These are phyloP conservation scores for Sporobolomyces pararoseus DNA, from an alignment of 768 basidiomycete species.

Conservation along the genomic window DNA sequence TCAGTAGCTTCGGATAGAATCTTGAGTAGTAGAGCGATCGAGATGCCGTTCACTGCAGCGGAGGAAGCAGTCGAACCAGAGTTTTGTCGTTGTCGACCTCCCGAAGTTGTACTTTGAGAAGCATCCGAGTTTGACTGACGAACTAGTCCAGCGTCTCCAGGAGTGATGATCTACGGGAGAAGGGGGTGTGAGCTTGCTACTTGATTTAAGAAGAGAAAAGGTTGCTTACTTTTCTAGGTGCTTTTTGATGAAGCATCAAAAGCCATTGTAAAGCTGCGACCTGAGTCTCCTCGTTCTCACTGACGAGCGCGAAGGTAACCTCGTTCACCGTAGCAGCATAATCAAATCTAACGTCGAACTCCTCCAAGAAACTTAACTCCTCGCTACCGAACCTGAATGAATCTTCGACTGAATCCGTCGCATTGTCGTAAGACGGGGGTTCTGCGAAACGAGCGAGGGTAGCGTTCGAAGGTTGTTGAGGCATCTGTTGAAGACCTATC, in stretches of 20 bases:
- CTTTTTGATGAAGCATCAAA: slow-evolving; percentile 96
- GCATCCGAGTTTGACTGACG: not conserved
- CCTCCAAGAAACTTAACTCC: slow-evolving; percentile 7
- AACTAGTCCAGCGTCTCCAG: slow-evolving; percentile 62
- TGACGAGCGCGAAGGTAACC: slow-evolving; percentile 86
- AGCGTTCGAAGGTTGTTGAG: slow-evolving; percentile 1
- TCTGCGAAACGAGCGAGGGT: not conserved
- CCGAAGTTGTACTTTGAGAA: not conserved
- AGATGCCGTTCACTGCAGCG: slow-evolving; percentile 22
- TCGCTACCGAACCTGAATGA: slow-evolving; percentile 6
- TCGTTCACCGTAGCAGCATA: slow-evolving; percentile 90
- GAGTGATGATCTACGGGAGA: slow-evolving; percentile 69
- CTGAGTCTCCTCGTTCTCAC: slow-evolving; percentile 92
- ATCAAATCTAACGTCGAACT: slow-evolving; percentile 65
- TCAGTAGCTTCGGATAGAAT: slow-evolving; percentile 94
- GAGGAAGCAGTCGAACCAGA: slow-evolving; percentile 20
- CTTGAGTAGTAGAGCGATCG: slow-evolving; percentile 91
- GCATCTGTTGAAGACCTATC: slow-evolving; percentile 3
- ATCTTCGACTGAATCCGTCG: slow-evolving; percentile 17
- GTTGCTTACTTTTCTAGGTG: slow-evolving; percentile 74
- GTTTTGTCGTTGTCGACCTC: slow-evolving; percentile 8
- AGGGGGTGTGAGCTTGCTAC: not conserved
- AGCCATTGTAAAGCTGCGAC: slow-evolving; percentile 96
- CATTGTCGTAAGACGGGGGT: not conserved
- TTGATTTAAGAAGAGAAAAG: not conserved